Base-by-base conservation (phyloP, 2,329 filamentous ascomycete genomes). In the Zarea fungicola region DNA sequence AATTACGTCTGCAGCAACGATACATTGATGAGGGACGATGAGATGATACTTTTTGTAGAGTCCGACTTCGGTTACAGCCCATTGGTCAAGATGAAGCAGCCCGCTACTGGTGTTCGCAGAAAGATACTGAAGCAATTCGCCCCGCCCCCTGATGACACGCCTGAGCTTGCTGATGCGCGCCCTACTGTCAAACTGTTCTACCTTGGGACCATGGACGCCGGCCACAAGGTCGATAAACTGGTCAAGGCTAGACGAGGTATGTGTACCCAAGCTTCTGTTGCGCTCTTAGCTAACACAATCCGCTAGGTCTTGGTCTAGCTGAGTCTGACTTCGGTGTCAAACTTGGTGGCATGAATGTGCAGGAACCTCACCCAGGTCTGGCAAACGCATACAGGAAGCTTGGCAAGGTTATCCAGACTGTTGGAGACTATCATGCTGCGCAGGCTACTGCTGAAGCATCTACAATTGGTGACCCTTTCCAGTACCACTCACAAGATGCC, bases 61-160 rank as follows among this genome's bases (percentile, higher is more conserved):
- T 96, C 89, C 63, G 93, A 99, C 66, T 97, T 96, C 66, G 93
- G 93, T 34, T 99, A 99, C 68, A 96, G 90, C 61, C 93, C 93
- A 1, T 87, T 97, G 62, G 85, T 96, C 40, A 85, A 92, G 66
- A 89, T 90, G 77, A 96, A 95, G 74, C 93, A 99, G 67, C 93
- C 93, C 19, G 93, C 93, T 8, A 99, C 93, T 2, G 93, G 93
- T 36, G 89, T 99, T 58, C 83, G 93, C 54, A 81, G 93, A 63
- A 96, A 96, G 73, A 86, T 97, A 53, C 76, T 99, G 65, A 99
- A 99, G 76, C 93, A 99, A 67, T 99, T 99, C 68, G 92, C 93
- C 31, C 93, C 93, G 26, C 93, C 93, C 1, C 91, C 93, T 11
- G 93, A 99, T 67, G 93, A 99, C 66, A 97, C 93, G 1, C 91